Evolutionary conservation across 352 stramenopile species (phyloP).

Genomic region (Globisporangium acanthophoron): DNA sequence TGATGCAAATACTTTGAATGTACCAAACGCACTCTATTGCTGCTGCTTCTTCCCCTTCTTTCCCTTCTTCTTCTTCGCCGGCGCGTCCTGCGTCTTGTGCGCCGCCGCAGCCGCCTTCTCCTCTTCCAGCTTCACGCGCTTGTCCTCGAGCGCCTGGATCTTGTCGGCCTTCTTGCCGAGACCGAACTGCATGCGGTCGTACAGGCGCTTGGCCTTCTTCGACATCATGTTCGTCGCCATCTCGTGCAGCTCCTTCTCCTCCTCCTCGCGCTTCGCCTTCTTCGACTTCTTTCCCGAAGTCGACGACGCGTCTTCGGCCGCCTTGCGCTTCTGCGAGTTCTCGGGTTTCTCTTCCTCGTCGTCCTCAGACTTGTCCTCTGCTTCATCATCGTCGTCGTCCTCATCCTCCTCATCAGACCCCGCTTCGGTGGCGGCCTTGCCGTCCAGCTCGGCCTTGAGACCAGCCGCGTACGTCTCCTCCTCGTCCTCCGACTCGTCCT

Average conservation of each 20-base stretch:
- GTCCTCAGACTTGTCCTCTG: constrained; percentile 24
- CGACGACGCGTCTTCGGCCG: neutral
- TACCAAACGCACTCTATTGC: neutral
- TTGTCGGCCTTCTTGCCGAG: constrained; percentile 86
- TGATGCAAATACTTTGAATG: neutral
- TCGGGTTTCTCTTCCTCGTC: constrained; percentile 30
- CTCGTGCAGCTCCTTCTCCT: constrained; percentile 76
- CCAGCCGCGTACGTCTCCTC: constrained; percentile 69
- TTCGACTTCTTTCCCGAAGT: constrained; percentile 54
- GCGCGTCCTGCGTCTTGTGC: neutral
- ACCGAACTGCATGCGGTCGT: constrained; percentile 90
- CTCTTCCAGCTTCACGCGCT: constrained; percentile 60
- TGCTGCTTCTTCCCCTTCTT: neutral
- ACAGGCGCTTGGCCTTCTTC: constrained; percentile 90
- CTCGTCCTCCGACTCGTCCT: constrained; percentile 50
- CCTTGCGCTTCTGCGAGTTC: constrained; percentile 46
- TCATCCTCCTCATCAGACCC: constrained; percentile 36
- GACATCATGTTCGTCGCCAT: constrained; percentile 91
- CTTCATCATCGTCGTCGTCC: constrained; percentile 23
- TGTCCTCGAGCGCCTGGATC: constrained; percentile 79
- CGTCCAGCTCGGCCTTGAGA: constrained; percentile 75
- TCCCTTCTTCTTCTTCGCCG: neutral
- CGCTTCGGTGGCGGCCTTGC: constrained; percentile 22
- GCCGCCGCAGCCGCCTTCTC: constrained; percentile 42
- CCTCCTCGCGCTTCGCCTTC: constrained; percentile 71